Conservation (phyloP, 139 green algal genomes). For the Tetradesmus lagerheimii region DNA sequence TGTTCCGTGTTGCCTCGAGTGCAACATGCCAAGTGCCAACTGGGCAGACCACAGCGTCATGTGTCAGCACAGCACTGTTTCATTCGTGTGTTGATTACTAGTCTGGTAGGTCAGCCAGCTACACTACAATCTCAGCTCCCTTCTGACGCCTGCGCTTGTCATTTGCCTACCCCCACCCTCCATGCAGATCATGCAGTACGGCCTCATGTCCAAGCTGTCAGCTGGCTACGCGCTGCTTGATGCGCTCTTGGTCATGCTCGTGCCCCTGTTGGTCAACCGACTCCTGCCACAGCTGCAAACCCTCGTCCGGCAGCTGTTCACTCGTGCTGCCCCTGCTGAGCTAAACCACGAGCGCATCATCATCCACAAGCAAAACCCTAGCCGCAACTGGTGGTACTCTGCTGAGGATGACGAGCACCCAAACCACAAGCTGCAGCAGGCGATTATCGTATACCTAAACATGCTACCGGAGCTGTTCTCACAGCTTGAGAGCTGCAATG, state of each 20-base stretch:
- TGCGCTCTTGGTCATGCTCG: slow-evolving; percentile 49
- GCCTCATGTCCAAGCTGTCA: slow-evolving; percentile 38
- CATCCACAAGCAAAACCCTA: slow-evolving; percentile 18
- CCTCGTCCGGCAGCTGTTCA: background rate
- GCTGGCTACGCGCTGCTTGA: slow-evolving; percentile 49
- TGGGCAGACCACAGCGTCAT: too few relatives aligned
- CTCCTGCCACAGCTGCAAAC: slow-evolving; percentile 51
- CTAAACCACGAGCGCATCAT: background rate
- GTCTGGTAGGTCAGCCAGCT: too few relatives aligned
- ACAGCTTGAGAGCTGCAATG: background rate
- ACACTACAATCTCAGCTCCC: too few relatives aligned
- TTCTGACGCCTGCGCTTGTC: background rate
- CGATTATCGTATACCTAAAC: slow-evolving; percentile 36
- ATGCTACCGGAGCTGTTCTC: background rate
- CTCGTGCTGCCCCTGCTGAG: background rate
- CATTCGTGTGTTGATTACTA: too few relatives aligned
- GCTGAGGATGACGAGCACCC: background rate
- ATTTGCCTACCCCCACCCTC: background rate
- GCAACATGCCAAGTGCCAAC: too few relatives aligned
- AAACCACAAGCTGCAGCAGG: slow-evolving; percentile 45
- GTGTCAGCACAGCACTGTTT: too few relatives aligned
- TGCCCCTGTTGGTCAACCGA: slow-evolving; percentile 48
- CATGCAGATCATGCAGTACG: slow-evolving; percentile 3
- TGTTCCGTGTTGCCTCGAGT: background rate
- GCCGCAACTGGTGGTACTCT: background rate